These are phyloP conservation scores for Phytomonas francai DNA, from an alignment of 208 protist genomes.

Conservation along the genomic window DNA sequence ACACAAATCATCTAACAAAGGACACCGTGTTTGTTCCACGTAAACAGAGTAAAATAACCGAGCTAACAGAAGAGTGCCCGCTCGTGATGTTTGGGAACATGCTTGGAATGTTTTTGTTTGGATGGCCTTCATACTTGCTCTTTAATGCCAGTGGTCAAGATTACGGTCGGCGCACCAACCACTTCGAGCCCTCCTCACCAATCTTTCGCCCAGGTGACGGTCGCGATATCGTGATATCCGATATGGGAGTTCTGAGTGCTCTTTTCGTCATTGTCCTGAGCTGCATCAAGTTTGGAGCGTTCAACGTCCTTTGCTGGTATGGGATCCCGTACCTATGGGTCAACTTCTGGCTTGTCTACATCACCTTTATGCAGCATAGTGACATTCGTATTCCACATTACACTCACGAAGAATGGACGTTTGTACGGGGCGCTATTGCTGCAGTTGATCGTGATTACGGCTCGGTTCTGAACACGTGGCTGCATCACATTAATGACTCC, in stretches of 20 bases:
- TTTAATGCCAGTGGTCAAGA: conserved; percentile 69
- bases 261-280: conserved; percentile 33
- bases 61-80: conserved; percentile 65
- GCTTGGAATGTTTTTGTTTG: conserved; percentile 71
- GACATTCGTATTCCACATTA: conserved; percentile 90
- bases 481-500: conserved; percentile 92
- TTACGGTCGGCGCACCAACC: conserved; percentile 58
- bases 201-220: conserved; percentile 75
- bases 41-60: conserved; percentile 49
- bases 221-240: conserved; percentile 58
- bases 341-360: conserved; percentile 90
- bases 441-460: conserved; percentile 91
- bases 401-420: conserved; percentile 88
- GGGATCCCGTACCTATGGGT: conserved; percentile 73
- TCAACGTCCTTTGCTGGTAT: conserved; percentile 74
- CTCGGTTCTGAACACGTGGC: conserved; percentile 64
- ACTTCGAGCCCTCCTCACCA: conserved; percentile 79
- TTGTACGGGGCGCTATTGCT: conserved; percentile 85
- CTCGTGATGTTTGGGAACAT: conserved; percentile 38
- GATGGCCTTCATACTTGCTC: conserved; percentile 88
- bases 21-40: conserved; percentile 83
- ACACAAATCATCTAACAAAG: conserved; percentile 91
- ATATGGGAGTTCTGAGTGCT: conserved; percentile 54
- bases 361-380: conserved; percentile 93
- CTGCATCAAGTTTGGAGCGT: conserved; percentile 41